These are phyloP conservation scores for Meyerozyma smithsonii DNA, from an alignment of 1,139 yeast species.

Conservation along the genomic window DNA sequence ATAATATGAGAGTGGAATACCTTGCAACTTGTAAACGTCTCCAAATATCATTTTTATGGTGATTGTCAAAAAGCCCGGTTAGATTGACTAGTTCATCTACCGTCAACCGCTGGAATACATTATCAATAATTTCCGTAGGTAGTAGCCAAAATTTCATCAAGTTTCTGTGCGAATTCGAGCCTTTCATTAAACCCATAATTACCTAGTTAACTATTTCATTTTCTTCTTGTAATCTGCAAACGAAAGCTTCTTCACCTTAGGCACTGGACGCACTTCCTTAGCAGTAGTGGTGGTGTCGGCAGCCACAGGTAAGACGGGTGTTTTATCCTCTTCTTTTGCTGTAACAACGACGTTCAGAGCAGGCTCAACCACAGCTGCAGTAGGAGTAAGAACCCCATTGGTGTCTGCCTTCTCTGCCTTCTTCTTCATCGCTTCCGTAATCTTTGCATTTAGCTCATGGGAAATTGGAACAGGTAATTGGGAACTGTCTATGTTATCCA, in stretches of 20 bases:
- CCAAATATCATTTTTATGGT: background rate
- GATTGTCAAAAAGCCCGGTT: background rate
- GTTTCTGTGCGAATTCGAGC: slow-evolving; percentile 7
- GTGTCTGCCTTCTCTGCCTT: slow-evolving; percentile 8
- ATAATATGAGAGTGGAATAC: background rate
- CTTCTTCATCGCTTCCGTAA: background rate
- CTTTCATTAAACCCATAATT: background rate
- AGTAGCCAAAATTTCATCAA: background rate
- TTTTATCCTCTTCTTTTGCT: slow-evolving; percentile 1
- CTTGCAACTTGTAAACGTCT: background rate
- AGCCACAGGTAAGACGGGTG: slow-evolving; percentile 2
- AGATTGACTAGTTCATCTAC: background rate
- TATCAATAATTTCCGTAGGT: background rate
- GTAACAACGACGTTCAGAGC: slow-evolving; percentile 3
- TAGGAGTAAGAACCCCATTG: slow-evolving; percentile 5
- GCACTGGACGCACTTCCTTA: slow-evolving; percentile 17
- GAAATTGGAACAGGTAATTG: background rate
- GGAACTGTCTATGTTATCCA: slow-evolving; percentile 3
- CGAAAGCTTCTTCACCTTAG: slow-evolving; percentile 61
- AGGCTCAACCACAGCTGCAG: background rate
- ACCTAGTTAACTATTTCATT: slow-evolving; percentile 34
- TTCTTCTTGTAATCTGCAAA: slow-evolving; percentile 81
- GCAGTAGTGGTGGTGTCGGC: slow-evolving; percentile 10
- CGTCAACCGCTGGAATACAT: background rate
- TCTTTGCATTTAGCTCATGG: background rate